These are phyloP conservation scores for Solanum etuberosum DNA, from an alignment of 257 asterid species.

Conservation along the genomic window DNA sequence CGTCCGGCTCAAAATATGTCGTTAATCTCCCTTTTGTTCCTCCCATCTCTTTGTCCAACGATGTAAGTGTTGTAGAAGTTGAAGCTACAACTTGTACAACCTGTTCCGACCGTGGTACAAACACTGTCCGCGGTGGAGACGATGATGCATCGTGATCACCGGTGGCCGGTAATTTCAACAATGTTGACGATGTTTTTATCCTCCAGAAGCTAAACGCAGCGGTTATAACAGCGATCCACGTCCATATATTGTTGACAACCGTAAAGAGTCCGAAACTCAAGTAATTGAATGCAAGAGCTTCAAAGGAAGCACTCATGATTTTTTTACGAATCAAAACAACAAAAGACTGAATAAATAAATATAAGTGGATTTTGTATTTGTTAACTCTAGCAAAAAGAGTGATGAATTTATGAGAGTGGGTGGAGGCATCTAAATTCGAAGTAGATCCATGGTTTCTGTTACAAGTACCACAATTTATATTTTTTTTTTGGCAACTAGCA, in stretches of 20 bases:
- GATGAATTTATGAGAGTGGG: conserved; percentile 18
- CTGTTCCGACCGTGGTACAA: not conserved
- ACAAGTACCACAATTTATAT: conserved; percentile 10
- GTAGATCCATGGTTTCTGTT: conserved; percentile 9
- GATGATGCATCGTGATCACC: not conserved
- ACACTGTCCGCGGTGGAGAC: not conserved
- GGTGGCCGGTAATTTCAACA: not conserved
- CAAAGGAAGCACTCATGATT: conserved; percentile 42
- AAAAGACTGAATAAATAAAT: not conserved
- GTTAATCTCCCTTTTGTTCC: conserved; percentile 48
- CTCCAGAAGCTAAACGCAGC: conserved; percentile 71
- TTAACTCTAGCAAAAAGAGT: not conserved
- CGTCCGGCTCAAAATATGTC: conserved; percentile 2
- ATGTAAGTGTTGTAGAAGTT: not conserved
- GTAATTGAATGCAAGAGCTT: conserved; percentile 50
- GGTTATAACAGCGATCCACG: conserved; percentile 55
- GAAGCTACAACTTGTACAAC: not conserved
- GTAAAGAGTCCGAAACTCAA: conserved; percentile 35
- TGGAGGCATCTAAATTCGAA: conserved; percentile 31
- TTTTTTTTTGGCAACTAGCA: not conserved
- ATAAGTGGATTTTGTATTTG: not conserved
- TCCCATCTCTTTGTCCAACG: no score
- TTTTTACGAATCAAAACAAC: not conserved
- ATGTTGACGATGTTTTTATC: conserved; percentile 11
- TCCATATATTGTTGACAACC: conserved; percentile 47